These are phyloP conservation scores for Boletus semigastroideus DNA, from an alignment of 1,284 basidiomycete species.

Conservation along the genomic window DNA sequence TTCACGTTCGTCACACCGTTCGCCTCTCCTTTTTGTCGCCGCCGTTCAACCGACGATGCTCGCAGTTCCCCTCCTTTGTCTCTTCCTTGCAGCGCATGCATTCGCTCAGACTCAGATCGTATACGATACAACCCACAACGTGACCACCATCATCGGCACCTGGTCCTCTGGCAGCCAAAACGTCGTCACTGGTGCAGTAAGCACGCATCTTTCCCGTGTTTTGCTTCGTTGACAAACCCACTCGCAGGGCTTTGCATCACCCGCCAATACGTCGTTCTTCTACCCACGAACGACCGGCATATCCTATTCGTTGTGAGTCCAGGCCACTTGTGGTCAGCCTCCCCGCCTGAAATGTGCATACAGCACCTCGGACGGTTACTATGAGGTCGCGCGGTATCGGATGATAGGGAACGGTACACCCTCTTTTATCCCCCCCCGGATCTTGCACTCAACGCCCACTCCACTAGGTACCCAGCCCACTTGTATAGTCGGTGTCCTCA, in stretches of 20 bases:
- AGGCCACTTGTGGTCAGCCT: not conserved
- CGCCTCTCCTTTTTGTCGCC: constrained; percentile 6
- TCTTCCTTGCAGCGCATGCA: constrained; percentile 34
- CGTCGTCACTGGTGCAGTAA: constrained; percentile 77
- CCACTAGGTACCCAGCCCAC: constrained; percentile 65
- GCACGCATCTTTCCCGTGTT: not conserved
- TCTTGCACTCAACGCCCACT: constrained; percentile 1
- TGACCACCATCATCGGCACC: constrained; percentile 71
- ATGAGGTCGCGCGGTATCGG: constrained; percentile 86
- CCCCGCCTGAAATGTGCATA: constrained; percentile 7
- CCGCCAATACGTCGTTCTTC: constrained; percentile 74
- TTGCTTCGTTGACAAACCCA: not conserved
- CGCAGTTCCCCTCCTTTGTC: constrained; percentile 17
- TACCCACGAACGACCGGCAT: constrained; percentile 84
- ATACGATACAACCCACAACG: constrained; percentile 49
- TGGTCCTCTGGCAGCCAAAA: constrained; percentile 80
- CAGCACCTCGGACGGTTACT: constrained; percentile 71
- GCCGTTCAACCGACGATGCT: constrained; percentile 19
- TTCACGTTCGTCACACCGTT: constrained; percentile 10
- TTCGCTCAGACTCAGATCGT: constrained; percentile 37
- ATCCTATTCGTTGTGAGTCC: constrained; percentile 82
- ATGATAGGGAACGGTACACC: constrained; percentile 75
- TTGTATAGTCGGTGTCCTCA: constrained; percentile 82
- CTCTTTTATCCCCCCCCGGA: not conserved
- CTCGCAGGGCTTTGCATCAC: constrained; percentile 77